Evolutionary conservation across 1,284 basidiomycete species (phyloP), one percentile per base, ranked within the genome.

Genomic region (Ceratobasidium sp.): DNA sequence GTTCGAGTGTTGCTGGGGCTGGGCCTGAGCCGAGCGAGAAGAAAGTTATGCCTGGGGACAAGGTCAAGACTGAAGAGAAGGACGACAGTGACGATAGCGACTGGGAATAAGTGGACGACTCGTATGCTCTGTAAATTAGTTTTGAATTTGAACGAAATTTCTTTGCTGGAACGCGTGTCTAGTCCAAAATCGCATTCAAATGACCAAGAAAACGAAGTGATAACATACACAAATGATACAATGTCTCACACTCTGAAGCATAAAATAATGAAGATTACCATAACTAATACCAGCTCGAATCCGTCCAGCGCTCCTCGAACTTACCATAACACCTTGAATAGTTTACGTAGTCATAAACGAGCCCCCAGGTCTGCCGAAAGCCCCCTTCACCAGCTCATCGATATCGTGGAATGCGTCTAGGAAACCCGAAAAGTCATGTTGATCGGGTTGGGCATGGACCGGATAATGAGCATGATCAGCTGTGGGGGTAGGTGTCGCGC

Each of bases 331-430:
- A 32, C 6, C 22, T 32, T 7, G 1, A 17, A 29, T 1, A 34
- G 25, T 52, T 43, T 40, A 65, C 6, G 43, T 32, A 22, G 49
- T 11, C 43, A 62, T 25, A 17, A 57, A 66, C 49, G 34, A n/a
- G 8, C 54, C 46, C 29, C 34, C 17, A 64, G 29, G 15, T 34
- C 34, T n/a, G 13, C 19, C 37, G 49, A 75, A 75, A 1, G 57
- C 71, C 9, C 44, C 40, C 32, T 34, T 79, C 70, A 84, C 83
- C 49, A 84, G 68, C 76, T 84, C 82, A 69, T 82, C 81, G 62
- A 84, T 81, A 15, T 79, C 82, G 11, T 77, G 77, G 65, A 80
- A 82, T 19, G 80, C 77, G 25, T 77, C 69, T 15, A 81, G 79
- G n/a, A 84, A 75, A 17, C 79, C 79, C n/a, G 78, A 44, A 46